Conservation (phyloP, 345 rosid species). For the Populus nigra region DNA sequence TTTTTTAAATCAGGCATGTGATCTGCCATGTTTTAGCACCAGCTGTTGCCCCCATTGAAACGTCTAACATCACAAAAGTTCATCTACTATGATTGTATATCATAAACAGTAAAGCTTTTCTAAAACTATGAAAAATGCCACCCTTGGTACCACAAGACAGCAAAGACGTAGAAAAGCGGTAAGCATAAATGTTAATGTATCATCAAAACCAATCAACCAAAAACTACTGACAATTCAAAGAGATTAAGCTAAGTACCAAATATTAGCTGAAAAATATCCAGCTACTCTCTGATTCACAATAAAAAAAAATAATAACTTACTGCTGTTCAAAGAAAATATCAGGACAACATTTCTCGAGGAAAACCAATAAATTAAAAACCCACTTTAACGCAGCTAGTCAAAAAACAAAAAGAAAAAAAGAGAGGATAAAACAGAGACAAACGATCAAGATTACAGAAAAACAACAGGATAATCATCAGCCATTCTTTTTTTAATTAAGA, state of each 20-base stretch:
- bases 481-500: background rate
- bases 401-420: background rate
- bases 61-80: background rate
- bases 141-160: background rate
- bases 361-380: background rate
- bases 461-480: background rate
- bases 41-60: background rate
- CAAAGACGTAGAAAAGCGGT: background rate
- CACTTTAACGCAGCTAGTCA: background rate
- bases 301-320: too few species aligned
- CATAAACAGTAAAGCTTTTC: background rate
- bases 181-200: background rate
- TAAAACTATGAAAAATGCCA: background rate
- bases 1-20: too few species aligned
- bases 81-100: background rate
- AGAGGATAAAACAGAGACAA: background rate
- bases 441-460: background rate
- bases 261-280: background rate
- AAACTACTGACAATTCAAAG: background rate
- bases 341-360: background rate
- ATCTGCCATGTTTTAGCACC: background rate
- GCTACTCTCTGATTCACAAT: background rate
- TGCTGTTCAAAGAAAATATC: background rate
- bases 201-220: background rate
- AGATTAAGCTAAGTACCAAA: background rate